phyloP scores from a whole-genome alignment of 2,329 filamentous ascomycete genomes.

The Aureobasidium pullulans region DNA sequence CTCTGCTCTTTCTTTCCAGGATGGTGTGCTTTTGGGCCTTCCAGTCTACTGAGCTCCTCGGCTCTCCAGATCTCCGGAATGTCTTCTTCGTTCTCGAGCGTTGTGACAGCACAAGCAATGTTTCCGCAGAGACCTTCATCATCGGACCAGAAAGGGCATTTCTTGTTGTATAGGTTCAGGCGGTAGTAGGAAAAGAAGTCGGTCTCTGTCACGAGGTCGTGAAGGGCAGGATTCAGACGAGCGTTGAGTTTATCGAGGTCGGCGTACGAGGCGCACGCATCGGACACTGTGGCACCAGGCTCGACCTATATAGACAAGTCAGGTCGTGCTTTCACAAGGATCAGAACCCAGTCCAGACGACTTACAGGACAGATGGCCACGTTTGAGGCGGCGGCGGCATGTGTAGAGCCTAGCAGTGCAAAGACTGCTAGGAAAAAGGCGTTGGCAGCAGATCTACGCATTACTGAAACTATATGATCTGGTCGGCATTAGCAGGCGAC shows the following conservation, averaged over 20 bases:
- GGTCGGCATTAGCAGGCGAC: background rate
- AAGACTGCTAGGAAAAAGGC: conserved; percentile 56
- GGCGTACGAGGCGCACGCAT: conserved; percentile 89
- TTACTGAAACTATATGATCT: background rate
- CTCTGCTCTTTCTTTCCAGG: conserved; percentile 67
- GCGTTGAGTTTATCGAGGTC: conserved; percentile 80
- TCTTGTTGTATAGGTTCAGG: conserved; percentile 87
- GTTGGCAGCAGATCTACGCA: conserved; percentile 19
- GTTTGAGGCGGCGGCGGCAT: conserved; percentile 29
- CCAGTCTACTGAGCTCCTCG: conserved; percentile 82
- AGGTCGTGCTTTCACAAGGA: conserved; percentile 26
- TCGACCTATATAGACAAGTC: conserved; percentile 59
- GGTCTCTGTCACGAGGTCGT: conserved; percentile 75
- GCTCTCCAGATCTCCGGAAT: conserved; percentile 88
- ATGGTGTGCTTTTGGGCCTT: conserved; percentile 85
- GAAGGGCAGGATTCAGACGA: conserved; percentile 66
- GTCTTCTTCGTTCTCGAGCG: conserved; percentile 89
- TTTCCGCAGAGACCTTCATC: conserved; percentile 93
- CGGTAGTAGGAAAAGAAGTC: conserved; percentile 99
- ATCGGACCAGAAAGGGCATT: conserved; percentile 94
- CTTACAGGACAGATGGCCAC: conserved; percentile 51
- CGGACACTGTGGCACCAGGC: conserved; percentile 78
- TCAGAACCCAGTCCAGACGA: conserved; percentile 21
- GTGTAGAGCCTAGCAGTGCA: conserved; percentile 41
- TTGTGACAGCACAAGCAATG: conserved; percentile 91